Percentiles rank a stretch among this genome's conserved stretches.
phyloP scores from a whole-genome alignment of 2,329 filamentous ascomycete species.

The Ophiostoma ips region DNA sequence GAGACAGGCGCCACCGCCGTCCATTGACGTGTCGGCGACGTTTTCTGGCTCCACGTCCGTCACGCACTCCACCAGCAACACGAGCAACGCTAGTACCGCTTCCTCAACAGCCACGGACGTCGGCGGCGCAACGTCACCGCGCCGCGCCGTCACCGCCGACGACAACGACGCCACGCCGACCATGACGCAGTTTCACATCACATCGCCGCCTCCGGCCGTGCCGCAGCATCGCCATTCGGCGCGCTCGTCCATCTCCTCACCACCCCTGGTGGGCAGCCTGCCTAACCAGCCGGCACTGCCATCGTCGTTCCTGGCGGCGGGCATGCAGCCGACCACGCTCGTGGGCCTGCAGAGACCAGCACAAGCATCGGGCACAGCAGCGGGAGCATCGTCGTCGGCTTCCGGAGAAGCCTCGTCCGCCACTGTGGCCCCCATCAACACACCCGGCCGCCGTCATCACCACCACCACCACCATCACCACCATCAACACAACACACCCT shows the following conservation, averaged over 20 bases:
- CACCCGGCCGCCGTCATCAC: slow-evolving; percentile 5
- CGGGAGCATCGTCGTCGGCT: slow-evolving; percentile 14
- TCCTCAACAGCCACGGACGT: neutral
- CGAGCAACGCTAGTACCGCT: slow-evolving; percentile 2
- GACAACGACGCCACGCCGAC: slow-evolving; percentile 45
- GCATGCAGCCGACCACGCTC: neutral
- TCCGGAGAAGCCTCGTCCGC: slow-evolving; percentile 1
- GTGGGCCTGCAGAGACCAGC: slow-evolving; percentile 26
- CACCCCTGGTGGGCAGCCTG: neutral
- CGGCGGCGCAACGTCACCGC: neutral
- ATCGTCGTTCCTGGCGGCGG: neutral
- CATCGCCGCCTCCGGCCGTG: slow-evolving; percentile 50
- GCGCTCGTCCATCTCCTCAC: slow-evolving; percentile 5
- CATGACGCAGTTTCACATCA: slow-evolving; percentile 45
- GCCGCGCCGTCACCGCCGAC: slow-evolving; percentile 8
- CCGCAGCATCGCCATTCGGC: neutral
- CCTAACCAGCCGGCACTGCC: neutral
- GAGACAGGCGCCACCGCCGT: slow-evolving; percentile 70
- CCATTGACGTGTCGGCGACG: slow-evolving; percentile 60
- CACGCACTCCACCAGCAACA: neutral
- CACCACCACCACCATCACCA: slow-evolving; percentile 26
- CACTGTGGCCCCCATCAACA: neutral
- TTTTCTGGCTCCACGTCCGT: slow-evolving; percentile 23
- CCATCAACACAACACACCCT: slow-evolving; percentile 36
- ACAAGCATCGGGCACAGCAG: neutral